These are phyloP conservation scores for Fusarium keratoplasticum DNA, from an alignment of 2,329 filamentous ascomycete genomes.

Conservation along the genomic window DNA sequence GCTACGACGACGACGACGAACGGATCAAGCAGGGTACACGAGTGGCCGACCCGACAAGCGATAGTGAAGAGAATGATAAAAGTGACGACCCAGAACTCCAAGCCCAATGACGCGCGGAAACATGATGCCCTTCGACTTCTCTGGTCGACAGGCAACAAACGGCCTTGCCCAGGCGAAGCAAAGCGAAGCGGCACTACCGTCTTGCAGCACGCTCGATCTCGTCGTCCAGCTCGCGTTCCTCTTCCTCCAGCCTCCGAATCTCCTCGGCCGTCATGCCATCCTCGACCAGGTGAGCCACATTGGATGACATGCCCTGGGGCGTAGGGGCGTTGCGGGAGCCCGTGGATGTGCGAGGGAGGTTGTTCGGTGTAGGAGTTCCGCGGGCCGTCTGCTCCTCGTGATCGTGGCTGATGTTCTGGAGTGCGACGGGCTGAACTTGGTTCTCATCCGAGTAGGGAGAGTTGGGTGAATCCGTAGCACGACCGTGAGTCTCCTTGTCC, in stretches of 20 bases:
- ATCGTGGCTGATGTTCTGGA: slow-evolving; percentile 24
- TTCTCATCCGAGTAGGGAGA: slow-evolving; percentile 59
- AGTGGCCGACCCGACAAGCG: slow-evolving; percentile 15
- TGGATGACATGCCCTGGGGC: slow-evolving; percentile 49
- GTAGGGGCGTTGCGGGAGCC: slow-evolving; percentile 40
- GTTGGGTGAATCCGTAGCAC: slow-evolving; percentile 53
- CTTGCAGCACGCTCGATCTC: slow-evolving; percentile 63
- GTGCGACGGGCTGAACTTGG: slow-evolving; percentile 41
- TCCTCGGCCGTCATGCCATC: slow-evolving; percentile 71
- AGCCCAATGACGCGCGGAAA: slow-evolving; percentile 32
- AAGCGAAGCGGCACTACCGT: slow-evolving; percentile 32
- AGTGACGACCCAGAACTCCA: slow-evolving; percentile 40
- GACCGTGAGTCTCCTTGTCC: slow-evolving; percentile 58
- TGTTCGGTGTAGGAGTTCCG: slow-evolving; percentile 18
- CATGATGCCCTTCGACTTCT: slow-evolving; percentile 11
- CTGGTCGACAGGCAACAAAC: slow-evolving; percentile 3
- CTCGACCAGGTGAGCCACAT: slow-evolving; percentile 66
- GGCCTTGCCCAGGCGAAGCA: slow-evolving; percentile 7
- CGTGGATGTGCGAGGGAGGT: slow-evolving; percentile 28
- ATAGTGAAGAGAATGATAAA: slow-evolving; percentile 19
- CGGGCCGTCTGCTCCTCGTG: background rate
- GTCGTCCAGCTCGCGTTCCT: slow-evolving; percentile 67
- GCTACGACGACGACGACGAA: slow-evolving; percentile 20
- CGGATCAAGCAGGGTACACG: slow-evolving; percentile 26
- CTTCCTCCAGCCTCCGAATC: slow-evolving; percentile 66